A percentile compares a stretch with the other conserved stretches of the same genome.
These are phyloP conservation scores for Aspergillus cavernicola DNA, from an alignment of 495 filamentous ascomycete species.

Conservation along the genomic window DNA sequence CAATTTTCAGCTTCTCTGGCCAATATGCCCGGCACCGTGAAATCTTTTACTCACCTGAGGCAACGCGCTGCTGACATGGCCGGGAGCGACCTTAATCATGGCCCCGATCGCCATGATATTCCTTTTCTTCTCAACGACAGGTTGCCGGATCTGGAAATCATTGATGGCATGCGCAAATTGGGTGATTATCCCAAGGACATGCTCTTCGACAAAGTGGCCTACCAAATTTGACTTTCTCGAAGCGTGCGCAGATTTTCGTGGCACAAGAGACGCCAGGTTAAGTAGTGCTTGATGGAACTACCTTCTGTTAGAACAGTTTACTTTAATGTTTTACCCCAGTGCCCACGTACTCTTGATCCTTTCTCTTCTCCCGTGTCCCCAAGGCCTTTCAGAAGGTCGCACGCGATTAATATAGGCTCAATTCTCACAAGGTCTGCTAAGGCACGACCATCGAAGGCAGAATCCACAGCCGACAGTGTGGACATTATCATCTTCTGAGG, in stretches of 20 bases:
- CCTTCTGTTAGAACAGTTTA: constrained; percentile 31
- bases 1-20: constrained; percentile 8
- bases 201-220: constrained; percentile 73
- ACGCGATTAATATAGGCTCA: constrained; percentile 70
- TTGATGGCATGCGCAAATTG: constrained; percentile 79
- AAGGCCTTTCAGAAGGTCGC: constrained; percentile 79
- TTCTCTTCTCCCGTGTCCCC: constrained; percentile 63
- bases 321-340: constrained; percentile 1
- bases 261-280: constrained; percentile 61
- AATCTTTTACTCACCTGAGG: constrained; percentile 63
- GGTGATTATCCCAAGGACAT: constrained; percentile 85
- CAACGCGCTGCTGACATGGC: constrained; percentile 68
- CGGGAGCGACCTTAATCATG: constrained; percentile 72
- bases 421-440: constrained; percentile 67
- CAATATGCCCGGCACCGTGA: not conserved
- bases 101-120: constrained; percentile 80
- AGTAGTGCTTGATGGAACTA: constrained; percentile 61
- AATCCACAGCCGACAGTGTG: constrained; percentile 59
- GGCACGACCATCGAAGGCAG: constrained; percentile 61
- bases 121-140: constrained; percentile 65
- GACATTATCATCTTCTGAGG: constrained; percentile 65
- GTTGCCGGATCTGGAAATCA: constrained; percentile 54
- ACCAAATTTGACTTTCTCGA: constrained; percentile 56
- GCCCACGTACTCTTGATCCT: constrained; percentile 49
- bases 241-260: constrained; percentile 47